A percentile compares a stretch with the other conserved stretches of the same genome.
These are phyloP conservation scores for Solanum clarkiae DNA, from an alignment of 257 asterid genomes.

Conservation along the genomic window DNA sequence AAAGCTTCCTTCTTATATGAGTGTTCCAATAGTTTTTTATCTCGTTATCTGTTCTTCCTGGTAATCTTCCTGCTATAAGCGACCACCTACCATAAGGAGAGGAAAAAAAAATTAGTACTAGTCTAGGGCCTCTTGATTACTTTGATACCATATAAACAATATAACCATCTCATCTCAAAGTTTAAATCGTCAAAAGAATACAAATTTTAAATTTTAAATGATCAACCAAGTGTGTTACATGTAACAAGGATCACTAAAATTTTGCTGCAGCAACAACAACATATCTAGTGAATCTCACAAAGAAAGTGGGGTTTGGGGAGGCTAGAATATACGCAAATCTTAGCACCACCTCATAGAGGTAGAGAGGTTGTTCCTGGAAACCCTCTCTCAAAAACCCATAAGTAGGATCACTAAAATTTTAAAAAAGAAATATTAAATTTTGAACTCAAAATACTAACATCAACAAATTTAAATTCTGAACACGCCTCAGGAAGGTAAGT, in stretches of 20 bases:
- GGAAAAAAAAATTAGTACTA: background rate
- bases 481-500: background rate
- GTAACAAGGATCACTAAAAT: background rate
- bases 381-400: too few species aligned
- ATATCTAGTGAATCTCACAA: too few species aligned
- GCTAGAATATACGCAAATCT: too few species aligned
- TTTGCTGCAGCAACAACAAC: too few species aligned
- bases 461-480: background rate
- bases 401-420: too few species aligned
- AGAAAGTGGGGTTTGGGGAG: too few species aligned
- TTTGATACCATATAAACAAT: background rate
- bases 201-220: background rate
- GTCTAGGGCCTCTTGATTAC: background rate
- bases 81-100: constrained; percentile 51
- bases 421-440: too few species aligned
- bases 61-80: constrained; percentile 82
- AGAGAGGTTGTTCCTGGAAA: too few species aligned
- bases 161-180: too few species aligned
- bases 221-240: background rate
- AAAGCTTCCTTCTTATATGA: constrained; percentile 68
- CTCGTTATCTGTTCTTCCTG: constrained; percentile 94
- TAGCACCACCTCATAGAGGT: too few species aligned
- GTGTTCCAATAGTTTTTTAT: constrained; percentile 94
- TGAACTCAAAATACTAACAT: background rate
- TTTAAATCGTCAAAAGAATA: too few species aligned